Base-by-base conservation (phyloP, 164 flowering plant genomes). In the Kingdonia uniflora region DNA sequence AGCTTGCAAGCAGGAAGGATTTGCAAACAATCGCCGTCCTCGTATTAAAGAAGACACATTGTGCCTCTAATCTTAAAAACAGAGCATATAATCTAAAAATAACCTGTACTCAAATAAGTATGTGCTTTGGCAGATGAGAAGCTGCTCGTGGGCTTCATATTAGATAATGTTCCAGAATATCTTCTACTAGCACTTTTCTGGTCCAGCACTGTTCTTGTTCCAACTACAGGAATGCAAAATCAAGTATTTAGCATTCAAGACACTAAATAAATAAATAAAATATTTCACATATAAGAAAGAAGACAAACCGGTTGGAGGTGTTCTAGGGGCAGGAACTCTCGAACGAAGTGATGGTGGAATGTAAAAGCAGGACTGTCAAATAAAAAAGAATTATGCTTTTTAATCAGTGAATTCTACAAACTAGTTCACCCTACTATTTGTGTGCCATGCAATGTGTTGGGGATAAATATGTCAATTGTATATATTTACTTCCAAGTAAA, bases 261-360 rank as follows among this genome's bases (percentile, higher is more conserved):
- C 26, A 21, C 21, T n/a, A 8, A 22, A 20, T n/a, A 2, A 0
- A 47, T 47, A 8, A 13, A 20, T 17, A 47, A 22, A 21, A 22
- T 2, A 16, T 17, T 21, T 16, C 11, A 13, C 14, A 23, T 0
- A 11, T 11, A 47, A 1, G 20, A 22, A 19, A 16, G 29, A 21
- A 22, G 14, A 71, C 74, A 61, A 49, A 84, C 95, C 90, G 63
- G 91, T 67, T 54, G 94, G 99, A 55, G 99, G 96, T 19, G 96
- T 86, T 60, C 85, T 76, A 33, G 70, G 42, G 16, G 59, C 60
- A 42, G 79, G 58, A 57, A 80, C 59, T 64, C 74, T 81, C 16
- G 77, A 4, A 17, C 92, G 95, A 40, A 89, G 95, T 7, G 87
- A 80, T 56, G 99, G 99, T 19, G 97, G 99, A 43, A 94, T 72